These are phyloP conservation scores for Beauveria rudraprayagi DNA, from an alignment of 2,329 filamentous ascomycete genomes.

Conservation along the genomic window DNA sequence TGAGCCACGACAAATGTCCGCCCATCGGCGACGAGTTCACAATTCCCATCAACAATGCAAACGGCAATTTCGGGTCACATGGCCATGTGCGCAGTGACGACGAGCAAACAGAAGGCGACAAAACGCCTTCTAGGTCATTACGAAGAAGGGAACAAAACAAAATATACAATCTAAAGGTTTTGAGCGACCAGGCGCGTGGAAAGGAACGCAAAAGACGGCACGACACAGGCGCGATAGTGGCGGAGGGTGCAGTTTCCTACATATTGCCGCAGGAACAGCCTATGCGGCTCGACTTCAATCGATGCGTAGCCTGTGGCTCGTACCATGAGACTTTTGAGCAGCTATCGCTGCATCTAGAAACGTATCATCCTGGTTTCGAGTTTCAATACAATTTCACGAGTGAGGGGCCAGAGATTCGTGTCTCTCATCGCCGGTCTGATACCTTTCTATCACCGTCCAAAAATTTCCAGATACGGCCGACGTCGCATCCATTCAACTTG, in stretches of 20 bases:
- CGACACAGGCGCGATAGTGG: slow-evolving; percentile 19
- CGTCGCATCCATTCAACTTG: slow-evolving; percentile 37
- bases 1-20: slow-evolving; percentile 18
- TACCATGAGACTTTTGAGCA: slow-evolving; percentile 39
- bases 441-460: slow-evolving; percentile 24
- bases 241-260: slow-evolving; percentile 39
- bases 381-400: slow-evolving; percentile 31
- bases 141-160: slow-evolving; percentile 40
- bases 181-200: slow-evolving; percentile 50
- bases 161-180: slow-evolving; percentile 51
- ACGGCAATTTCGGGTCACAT: slow-evolving; percentile 15
- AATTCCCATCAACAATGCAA: background rate
- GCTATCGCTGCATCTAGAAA: slow-evolving; percentile 40
- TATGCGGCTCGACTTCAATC: slow-evolving; percentile 39
- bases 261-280: slow-evolving; percentile 35
- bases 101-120: slow-evolving; percentile 37
- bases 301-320: slow-evolving; percentile 44
- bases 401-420: slow-evolving; percentile 31
- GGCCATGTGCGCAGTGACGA: slow-evolving; percentile 31
- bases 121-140: slow-evolving; percentile 44
- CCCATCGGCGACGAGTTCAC: slow-evolving; percentile 15
- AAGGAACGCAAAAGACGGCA: slow-evolving; percentile 37
- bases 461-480: slow-evolving; percentile 34
- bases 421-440: slow-evolving; percentile 18
- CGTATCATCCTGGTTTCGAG: slow-evolving; percentile 36